Evolutionary conservation across 2,329 filamentous ascomycete species (phyloP).

Genomic region (Aspergillus vadensis): DNA sequence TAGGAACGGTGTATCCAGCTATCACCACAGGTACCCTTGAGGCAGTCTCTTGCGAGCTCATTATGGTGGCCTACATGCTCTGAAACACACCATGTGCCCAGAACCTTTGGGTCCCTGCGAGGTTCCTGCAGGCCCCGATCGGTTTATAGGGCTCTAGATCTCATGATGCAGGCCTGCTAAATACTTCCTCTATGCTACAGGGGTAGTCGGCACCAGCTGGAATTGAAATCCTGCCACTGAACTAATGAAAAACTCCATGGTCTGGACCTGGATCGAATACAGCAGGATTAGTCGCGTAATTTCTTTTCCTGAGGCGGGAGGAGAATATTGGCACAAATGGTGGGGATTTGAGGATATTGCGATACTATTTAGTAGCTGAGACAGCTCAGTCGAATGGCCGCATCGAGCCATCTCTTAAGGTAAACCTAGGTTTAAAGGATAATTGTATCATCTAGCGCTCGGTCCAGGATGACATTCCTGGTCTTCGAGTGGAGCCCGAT

Average conservation of each 20-base stretch:
- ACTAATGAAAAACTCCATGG: not conserved
- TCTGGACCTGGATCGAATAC: not conserved
- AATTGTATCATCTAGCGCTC: not conserved
- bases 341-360: not conserved
- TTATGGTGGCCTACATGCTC: not conserved
- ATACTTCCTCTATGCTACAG: not conserved
- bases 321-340: not conserved
- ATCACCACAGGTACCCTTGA: constrained; percentile 4
- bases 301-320: not conserved
- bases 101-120: too few species aligned
- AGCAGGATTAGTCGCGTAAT: not conserved
- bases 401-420: not conserved
- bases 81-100: not conserved
- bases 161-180: not conserved
- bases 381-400: not conserved
- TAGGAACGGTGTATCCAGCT: constrained; percentile 8
- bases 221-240: not conserved
- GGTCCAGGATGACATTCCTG: not conserved
- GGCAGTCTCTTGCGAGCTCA: not conserved
- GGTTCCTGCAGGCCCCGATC: not conserved
- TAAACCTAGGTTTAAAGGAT: not conserved
- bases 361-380: too few species aligned
- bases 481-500: not conserved
- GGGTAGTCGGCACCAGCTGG: not conserved
- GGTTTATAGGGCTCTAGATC: not conserved